Conservation (phyloP, 352 stramenopile genomes). For the Phytophthora lateralis region DNA sequence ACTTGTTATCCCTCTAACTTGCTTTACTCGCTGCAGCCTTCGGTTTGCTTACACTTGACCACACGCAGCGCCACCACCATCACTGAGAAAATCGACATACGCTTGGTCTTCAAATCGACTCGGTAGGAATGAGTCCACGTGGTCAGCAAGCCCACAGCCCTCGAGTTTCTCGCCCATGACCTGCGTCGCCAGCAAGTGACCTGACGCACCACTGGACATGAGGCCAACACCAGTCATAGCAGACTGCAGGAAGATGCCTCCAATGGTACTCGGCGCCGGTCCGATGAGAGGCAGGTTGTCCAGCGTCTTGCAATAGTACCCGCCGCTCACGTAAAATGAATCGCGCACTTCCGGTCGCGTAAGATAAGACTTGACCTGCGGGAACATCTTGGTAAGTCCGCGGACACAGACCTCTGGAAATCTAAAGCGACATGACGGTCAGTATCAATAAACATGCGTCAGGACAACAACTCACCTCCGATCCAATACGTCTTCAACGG, state of each 20-base stretch:
- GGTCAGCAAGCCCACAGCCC: constrained; percentile 49
- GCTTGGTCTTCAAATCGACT: constrained; percentile 63
- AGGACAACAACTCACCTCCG: constrained; percentile 35
- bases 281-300: constrained; percentile 81
- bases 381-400: constrained; percentile 61
- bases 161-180: constrained; percentile 61
- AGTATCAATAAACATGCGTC: background rate
- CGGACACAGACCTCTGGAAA: constrained; percentile 75
- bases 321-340: constrained; percentile 73
- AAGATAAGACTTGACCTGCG: constrained; percentile 68
- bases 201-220: constrained; percentile 80
- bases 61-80: constrained; percentile 44
- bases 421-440: constrained; percentile 29
- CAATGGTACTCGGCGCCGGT: constrained; percentile 56
- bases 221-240: constrained; percentile 76
- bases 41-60: constrained; percentile 56
- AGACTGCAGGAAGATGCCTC: constrained; percentile 71
- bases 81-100: constrained; percentile 64
- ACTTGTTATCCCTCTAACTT: constrained; percentile 10
- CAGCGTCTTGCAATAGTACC: constrained; percentile 84
- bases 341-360: constrained; percentile 55
- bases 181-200: constrained; percentile 64
- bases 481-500: constrained; percentile 68
- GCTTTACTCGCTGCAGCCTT: constrained; percentile 2
- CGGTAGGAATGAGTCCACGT: constrained; percentile 61